Percentiles rank a stretch among this genome's conserved stretches.
Evolutionary conservation across 768 basidiomycete species (phyloP).

Genomic region (Suillus luteus): DNA sequence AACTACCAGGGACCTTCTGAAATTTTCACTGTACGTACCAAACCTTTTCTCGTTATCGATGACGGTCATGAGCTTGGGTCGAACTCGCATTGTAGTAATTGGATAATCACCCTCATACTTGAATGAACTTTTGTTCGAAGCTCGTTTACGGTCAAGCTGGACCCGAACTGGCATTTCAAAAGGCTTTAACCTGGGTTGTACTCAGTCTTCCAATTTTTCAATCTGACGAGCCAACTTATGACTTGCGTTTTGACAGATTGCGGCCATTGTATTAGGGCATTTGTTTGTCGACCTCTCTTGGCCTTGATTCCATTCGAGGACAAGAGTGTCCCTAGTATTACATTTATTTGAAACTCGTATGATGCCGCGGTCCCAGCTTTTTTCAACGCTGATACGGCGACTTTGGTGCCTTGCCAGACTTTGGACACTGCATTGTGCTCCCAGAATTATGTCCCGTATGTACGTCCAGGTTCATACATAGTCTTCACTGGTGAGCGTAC

Average conservation of each 20-base stretch:
- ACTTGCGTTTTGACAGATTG: background rate
- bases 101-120: background rate
- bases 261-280: conserved; percentile 1
- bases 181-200: background rate
- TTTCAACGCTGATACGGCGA: no score
- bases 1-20: background rate
- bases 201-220: background rate
- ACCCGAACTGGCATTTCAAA: background rate
- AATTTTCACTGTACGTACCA: background rate
- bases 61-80: background rate
- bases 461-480: no score
- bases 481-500: conserved; percentile 1
- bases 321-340: background rate
- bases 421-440: background rate
- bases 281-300: background rate
- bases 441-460: background rate
- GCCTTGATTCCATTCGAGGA: background rate
- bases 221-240: background rate
- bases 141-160: background rate
- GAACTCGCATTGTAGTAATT: background rate
- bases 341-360: background rate
- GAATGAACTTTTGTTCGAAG: background rate
- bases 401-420: background rate
- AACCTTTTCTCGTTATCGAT: background rate
- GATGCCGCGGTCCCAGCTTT: background rate